phyloP scores from a whole-genome alignment of 306 rosid genomes.

The Gleditsia sinensis region DNA sequence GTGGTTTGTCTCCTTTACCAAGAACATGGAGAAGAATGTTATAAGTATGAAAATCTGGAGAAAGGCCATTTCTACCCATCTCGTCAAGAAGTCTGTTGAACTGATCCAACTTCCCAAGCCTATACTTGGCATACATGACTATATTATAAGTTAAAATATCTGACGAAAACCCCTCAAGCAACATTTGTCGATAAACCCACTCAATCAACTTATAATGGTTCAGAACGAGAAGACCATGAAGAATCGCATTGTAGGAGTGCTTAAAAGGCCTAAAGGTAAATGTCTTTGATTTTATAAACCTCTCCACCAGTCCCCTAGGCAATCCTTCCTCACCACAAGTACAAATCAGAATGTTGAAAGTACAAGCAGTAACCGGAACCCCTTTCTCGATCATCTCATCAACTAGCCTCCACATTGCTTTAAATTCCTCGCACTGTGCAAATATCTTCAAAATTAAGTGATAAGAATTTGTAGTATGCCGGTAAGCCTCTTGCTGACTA shows the following conservation, averaged over 20 bases:
- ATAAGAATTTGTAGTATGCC: conserved; percentile 57
- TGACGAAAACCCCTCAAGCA: conserved; percentile 62
- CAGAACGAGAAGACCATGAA: conserved; percentile 63
- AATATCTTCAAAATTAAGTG: conserved; percentile 82
- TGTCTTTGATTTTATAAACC: conserved; percentile 72
- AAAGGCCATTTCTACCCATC: conserved; percentile 73
- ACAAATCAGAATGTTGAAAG: conserved; percentile 72
- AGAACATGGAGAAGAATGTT: conserved; percentile 81
- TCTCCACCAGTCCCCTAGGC: conserved; percentile 73
- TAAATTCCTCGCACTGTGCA: conserved; percentile 78
- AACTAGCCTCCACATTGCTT: conserved; percentile 80
- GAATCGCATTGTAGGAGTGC: conserved; percentile 78
- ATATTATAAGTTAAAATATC: conserved; percentile 80
- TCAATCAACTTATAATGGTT: conserved; percentile 84
- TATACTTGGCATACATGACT: conserved; percentile 73
- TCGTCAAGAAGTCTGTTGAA: conserved; percentile 74
- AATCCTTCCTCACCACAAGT: conserved; percentile 81
- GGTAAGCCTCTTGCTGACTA: conserved; percentile 56
- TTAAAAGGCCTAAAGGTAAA: conserved; percentile 79
- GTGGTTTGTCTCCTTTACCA: conserved; percentile 76
- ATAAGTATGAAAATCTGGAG: conserved; percentile 85
- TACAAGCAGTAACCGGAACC: conserved; percentile 60
- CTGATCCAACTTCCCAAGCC: conserved; percentile 82
- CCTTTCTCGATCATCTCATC: conserved; percentile 91
- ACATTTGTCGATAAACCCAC: conserved; percentile 88